These are phyloP conservation scores for Leccinum rimulosum DNA, from an alignment of 768 basidiomycete genomes.

Conservation along the genomic window DNA sequence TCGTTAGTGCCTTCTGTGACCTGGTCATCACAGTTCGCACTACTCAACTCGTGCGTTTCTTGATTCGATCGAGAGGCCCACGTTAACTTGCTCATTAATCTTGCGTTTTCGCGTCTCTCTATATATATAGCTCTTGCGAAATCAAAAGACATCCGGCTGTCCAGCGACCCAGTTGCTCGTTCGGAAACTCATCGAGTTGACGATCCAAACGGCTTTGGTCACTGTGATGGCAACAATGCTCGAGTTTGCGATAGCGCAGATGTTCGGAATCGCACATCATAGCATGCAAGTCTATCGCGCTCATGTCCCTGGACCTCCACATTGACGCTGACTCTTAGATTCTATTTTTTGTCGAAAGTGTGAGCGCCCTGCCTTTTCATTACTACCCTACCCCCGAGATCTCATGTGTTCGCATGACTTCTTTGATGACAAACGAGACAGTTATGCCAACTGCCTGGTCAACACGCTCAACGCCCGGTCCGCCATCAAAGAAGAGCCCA, in stretches of 20 bases:
- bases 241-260: slow-evolving; percentile 10
- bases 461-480: slow-evolving; percentile 4
- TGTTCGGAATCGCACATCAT: slow-evolving; percentile 8
- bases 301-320: background rate
- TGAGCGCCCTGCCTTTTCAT: background rate
- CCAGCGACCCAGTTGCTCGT: slow-evolving; percentile 7
- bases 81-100: background rate
- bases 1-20: slow-evolving; percentile 12
- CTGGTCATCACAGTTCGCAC: slow-evolving; percentile 11
- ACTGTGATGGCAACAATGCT: slow-evolving; percentile 13
- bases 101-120: background rate
- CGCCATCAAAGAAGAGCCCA: background rate
- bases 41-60: slow-evolving; percentile 7
- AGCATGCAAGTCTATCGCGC: background rate
- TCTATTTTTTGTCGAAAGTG: slow-evolving; percentile 10
- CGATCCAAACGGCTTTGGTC: slow-evolving; percentile 12
- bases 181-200: slow-evolving; percentile 12
- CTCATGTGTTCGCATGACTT: background rate
- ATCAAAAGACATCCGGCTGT: background rate
- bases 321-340: background rate
- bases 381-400: too few relatives aligned
- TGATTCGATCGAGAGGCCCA: background rate
- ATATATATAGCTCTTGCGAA: slow-evolving; percentile 4
- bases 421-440: background rate
- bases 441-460: slow-evolving; percentile 6